Percentiles rank a stretch among this genome's conserved stretches.
Evolutionary conservation across 768 basidiomycete genomes (phyloP).

Genomic region (Suillus variegatus): DNA sequence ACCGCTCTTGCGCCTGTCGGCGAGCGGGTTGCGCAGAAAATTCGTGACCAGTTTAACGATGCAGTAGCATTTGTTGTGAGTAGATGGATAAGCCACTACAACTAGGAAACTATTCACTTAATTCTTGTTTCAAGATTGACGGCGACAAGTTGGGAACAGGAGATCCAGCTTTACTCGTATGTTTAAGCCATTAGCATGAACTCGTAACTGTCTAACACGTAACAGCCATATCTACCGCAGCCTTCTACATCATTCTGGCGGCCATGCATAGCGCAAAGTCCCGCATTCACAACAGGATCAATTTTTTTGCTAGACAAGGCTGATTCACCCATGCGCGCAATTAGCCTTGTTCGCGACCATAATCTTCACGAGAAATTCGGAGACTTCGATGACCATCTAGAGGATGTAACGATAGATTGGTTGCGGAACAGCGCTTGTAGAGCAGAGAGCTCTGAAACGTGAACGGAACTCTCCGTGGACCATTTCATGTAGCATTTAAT

Average conservation of each 20-base stretch:
- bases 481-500: background rate
- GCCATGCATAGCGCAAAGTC: constrained; percentile 38
- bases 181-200: constrained; percentile 24
- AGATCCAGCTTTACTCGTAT: constrained; percentile 58
- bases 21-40: constrained; percentile 58
- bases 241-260: constrained; percentile 46
- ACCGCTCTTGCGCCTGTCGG: constrained; percentile 63
- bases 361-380: constrained; percentile 61
- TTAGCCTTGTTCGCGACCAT: constrained; percentile 49
- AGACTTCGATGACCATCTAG: constrained; percentile 84
- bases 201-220: constrained; percentile 5
- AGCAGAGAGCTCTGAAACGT: constrained; percentile 20
- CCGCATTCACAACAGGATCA: constrained; percentile 48
- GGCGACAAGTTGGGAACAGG: constrained; percentile 55
- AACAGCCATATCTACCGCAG: constrained; percentile 53
- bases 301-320: constrained; percentile 48
- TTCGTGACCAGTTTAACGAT: constrained; percentile 54
- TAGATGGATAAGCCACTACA: background rate
- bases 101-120: constrained; percentile 8
- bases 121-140: constrained; percentile 48
- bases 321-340: constrained; percentile 47
- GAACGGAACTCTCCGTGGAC: background rate
- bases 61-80: constrained; percentile 75
- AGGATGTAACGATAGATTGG: constrained; percentile 63
- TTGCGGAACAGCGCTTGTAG: constrained; percentile 40